Percentiles rank a stretch among this genome's conserved stretches.
Conservation (phyloP, 2,329 filamentous ascomycete genomes). For the Botryotinia calthae region DNA sequence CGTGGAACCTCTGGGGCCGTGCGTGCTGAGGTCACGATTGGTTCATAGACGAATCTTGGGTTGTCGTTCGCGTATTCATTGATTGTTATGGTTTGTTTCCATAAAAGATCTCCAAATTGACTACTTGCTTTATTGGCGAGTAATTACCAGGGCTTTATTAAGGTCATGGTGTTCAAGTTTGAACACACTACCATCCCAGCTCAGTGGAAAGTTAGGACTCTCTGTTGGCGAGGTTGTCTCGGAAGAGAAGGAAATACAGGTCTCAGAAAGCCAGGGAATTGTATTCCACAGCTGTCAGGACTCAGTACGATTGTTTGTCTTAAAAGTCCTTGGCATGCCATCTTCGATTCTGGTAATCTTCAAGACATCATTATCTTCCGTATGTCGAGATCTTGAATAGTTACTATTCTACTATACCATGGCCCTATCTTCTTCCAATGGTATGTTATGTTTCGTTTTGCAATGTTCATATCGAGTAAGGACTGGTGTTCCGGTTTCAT, state of each 20-base stretch:
- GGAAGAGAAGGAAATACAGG: not conserved
- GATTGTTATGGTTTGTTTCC: not conserved
- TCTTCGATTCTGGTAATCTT: not conserved
- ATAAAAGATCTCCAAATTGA: not conserved
- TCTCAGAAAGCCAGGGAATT: not conserved
- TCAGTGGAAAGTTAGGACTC: not conserved
- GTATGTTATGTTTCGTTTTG: not conserved
- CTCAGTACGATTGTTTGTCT: not conserved
- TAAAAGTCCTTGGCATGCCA: not conserved
- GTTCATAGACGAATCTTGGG: not conserved
- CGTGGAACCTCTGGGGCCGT: not conserved
- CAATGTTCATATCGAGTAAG: not conserved
- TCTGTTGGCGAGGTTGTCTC: not conserved
- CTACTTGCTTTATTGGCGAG: not conserved
- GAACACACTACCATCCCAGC: not conserved
- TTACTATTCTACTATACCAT: not conserved
- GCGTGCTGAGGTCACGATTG: not conserved
- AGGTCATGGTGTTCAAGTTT: not conserved
- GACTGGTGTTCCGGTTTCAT: fast-evolving
- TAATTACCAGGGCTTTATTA: not conserved
- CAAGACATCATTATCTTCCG: fast-evolving
- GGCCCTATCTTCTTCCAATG: not conserved
- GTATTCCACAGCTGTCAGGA: not conserved
- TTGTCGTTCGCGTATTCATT: not conserved
- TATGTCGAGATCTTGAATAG: not conserved